A percentile compares a stretch with the other conserved stretches of the same genome.
phyloP scores from a whole-genome alignment of 2,329 filamentous ascomycete genomes.

The Daldinia sp. region DNA sequence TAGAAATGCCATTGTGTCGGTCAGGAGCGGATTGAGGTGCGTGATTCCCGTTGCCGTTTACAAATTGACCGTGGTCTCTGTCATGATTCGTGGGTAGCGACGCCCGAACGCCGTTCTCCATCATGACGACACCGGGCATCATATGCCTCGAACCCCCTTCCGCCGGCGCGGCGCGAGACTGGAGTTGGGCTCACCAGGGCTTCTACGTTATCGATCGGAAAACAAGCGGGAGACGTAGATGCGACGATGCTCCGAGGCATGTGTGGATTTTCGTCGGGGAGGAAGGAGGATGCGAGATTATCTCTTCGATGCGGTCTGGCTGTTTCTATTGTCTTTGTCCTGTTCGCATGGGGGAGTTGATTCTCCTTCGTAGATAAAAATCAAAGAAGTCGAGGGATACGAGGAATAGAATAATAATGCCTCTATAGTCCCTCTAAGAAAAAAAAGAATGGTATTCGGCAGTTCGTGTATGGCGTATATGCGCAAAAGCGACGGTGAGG shows the following conservation, averaged over 20 bases:
- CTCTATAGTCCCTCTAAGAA: slow-evolving; percentile 13
- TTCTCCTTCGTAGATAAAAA: slow-evolving; percentile 1
- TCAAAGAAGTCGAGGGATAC: slow-evolving; percentile 25
- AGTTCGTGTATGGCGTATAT: slow-evolving; percentile 16
- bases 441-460: slow-evolving; percentile 30
- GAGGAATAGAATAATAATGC: slow-evolving; percentile 31
- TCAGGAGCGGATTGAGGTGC: slow-evolving; percentile 27
- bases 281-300: slow-evolving; percentile 2
- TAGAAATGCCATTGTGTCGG: slow-evolving; percentile 40
- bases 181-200: slow-evolving; percentile 39
- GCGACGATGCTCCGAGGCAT: slow-evolving; percentile 41
- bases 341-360: slow-evolving; percentile 23
- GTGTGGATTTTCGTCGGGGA: slow-evolving; percentile 25
- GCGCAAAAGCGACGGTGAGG: slow-evolving; percentile 29
- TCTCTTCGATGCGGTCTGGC: slow-evolving; percentile 25
- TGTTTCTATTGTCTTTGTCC: slow-evolving; percentile 18
- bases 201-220: slow-evolving; percentile 25
- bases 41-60: slow-evolving; percentile 47
- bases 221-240: slow-evolving; percentile 20
- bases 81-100: slow-evolving; percentile 68
- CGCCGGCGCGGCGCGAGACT: slow-evolving; percentile 50
- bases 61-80: slow-evolving; percentile 60
- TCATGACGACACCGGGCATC: slow-evolving; percentile 67
- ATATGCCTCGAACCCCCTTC: slow-evolving; percentile 52
- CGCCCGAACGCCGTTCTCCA: slow-evolving; percentile 67